Percentiles rank a stretch among this genome's conserved stretches.
Conservation (phyloP, 495 filamentous ascomycete genomes). For the Amniculicola lignicola region DNA sequence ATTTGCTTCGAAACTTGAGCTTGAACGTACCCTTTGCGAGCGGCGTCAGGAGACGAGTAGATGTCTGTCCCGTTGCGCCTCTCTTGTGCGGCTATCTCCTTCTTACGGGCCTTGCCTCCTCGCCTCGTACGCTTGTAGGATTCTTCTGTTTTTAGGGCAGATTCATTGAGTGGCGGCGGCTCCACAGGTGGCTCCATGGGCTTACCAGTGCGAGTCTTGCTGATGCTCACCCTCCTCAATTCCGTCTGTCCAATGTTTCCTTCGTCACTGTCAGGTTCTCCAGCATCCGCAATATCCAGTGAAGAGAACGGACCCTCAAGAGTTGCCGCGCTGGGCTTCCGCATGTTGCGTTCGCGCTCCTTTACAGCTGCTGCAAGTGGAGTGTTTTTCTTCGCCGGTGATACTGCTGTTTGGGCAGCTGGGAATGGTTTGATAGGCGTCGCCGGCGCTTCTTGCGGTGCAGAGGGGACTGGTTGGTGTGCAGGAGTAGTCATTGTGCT, state of each 20-base stretch:
- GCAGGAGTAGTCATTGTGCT: slow-evolving; percentile 12
- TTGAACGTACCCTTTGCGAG: slow-evolving; percentile 25
- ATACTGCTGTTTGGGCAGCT: slow-evolving; percentile 23
- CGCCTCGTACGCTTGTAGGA: slow-evolving; percentile 21
- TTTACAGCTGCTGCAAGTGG: slow-evolving; percentile 35
- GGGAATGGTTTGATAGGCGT: slow-evolving; percentile 38
- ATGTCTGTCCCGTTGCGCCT: slow-evolving; percentile 26
- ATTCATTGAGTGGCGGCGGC: too few species aligned
- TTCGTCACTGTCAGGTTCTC: slow-evolving; percentile 28
- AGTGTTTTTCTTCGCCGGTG: slow-evolving; percentile 38
- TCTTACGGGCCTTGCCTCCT: slow-evolving; percentile 29
- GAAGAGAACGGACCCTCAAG: slow-evolving; percentile 35
- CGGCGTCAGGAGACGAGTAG: slow-evolving; percentile 29
- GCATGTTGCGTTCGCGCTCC: slow-evolving; percentile 10
- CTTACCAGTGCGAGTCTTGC: slow-evolving; percentile 33
- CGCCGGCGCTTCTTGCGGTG: slow-evolving; percentile 35
- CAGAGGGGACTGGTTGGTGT: slow-evolving; percentile 10
- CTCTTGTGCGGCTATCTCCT: slow-evolving; percentile 28
- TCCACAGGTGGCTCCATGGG: slow-evolving; percentile 36
- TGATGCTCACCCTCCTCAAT: slow-evolving; percentile 29
- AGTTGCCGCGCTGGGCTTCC: slow-evolving; percentile 32
- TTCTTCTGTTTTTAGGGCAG: too few species aligned
- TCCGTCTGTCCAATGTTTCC: not conserved
- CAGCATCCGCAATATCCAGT: slow-evolving; percentile 32
- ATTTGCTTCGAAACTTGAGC: too few species aligned